Evolutionary conservation across 2,329 filamentous ascomycete species (phyloP), one percentile per base, ranked within the genome.

Genomic region (Penicillium sp.): DNA sequence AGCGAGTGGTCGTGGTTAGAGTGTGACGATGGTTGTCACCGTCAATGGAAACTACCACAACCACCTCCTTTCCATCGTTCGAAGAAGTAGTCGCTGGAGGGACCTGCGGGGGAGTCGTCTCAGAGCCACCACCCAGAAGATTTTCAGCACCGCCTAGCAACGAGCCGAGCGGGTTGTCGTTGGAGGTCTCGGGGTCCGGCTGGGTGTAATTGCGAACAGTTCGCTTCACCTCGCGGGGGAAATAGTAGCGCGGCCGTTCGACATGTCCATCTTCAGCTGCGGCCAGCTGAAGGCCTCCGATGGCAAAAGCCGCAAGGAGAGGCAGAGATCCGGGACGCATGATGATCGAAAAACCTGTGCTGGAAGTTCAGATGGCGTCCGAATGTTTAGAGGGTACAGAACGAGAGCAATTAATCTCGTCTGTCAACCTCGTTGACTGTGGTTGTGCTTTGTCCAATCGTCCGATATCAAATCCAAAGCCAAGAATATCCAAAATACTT

Each of bases 171-270:
- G 38, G 10, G 35, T 52, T 48, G 28, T 41, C 40, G 28, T 22
- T 36, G 27, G 20, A 31, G 10, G 3, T 28, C 13, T 42, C 31
- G 35, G 39, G 18, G 16, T 33, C 20, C 24, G 44, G 41, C 25
- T 43, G 30, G 33, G 25, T 50, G 36, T 36, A 33, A 27, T 51
- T 58, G 35, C 41, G 52, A 30, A 62, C 38, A 11, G 46, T 53
- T 42, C 66, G 61, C 57, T 68, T 70, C 44, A 71, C 51, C n/a
- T 68, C 64, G 28, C 63, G 65, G 10, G 67, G 63, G 46, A 69
- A 63, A 43, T 70, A 69, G 57, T 65, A 70, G 28, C 66, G 69
- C 33, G 71, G 71, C 36, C 63, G 67, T 41, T 69, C 58, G 16
- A 63, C 61, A 46, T 63, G 53, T 5, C 2, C 16, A 31, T 64